Evolutionary conservation across 2,329 filamentous ascomycete species (phyloP).

Genomic region (Zalaria obscura): DNA sequence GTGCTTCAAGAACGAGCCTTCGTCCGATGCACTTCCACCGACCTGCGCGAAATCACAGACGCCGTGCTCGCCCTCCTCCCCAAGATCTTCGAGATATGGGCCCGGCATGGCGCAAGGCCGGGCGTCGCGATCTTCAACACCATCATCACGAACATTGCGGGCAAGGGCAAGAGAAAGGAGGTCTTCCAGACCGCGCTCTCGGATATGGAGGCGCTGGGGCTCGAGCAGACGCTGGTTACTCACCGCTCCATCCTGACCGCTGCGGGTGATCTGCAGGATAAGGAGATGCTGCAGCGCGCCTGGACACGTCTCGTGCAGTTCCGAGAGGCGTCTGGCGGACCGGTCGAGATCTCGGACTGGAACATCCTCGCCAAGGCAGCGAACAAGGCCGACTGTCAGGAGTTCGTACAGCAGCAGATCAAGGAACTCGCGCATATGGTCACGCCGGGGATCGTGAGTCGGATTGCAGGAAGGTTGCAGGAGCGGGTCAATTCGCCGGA

Average conservation of each 20-base stretch:
- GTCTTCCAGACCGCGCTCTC: slow-evolving; percentile 15
- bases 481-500: neutral
- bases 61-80: slow-evolving; percentile 13
- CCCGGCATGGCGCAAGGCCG: slow-evolving; percentile 13
- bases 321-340: slow-evolving; percentile 6
- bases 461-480: neutral
- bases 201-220: slow-evolving; percentile 13
- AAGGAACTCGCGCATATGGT: neutral
- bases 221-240: slow-evolving; percentile 18
- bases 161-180: slow-evolving; percentile 14
- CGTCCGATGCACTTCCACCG: slow-evolving; percentile 6
- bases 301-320: slow-evolving; percentile 17
- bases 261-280: slow-evolving; percentile 18
- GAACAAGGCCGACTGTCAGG: slow-evolving; percentile 5
- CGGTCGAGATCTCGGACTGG: slow-evolving; percentile 9
- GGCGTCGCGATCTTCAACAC: slow-evolving; percentile 19
- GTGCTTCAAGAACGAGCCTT: slow-evolving; percentile 13
- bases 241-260: slow-evolving; percentile 18
- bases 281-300: slow-evolving; percentile 10
- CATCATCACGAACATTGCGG: slow-evolving; percentile 21
- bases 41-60: slow-evolving; percentile 10
- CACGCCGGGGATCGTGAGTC: neutral
- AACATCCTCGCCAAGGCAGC: slow-evolving; percentile 14
- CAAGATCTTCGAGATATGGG: slow-evolving; percentile 15
- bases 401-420: slow-evolving; percentile 11